Conservation (phyloP, 768 basidiomycete species). For the Myochromella boudieri region DNA sequence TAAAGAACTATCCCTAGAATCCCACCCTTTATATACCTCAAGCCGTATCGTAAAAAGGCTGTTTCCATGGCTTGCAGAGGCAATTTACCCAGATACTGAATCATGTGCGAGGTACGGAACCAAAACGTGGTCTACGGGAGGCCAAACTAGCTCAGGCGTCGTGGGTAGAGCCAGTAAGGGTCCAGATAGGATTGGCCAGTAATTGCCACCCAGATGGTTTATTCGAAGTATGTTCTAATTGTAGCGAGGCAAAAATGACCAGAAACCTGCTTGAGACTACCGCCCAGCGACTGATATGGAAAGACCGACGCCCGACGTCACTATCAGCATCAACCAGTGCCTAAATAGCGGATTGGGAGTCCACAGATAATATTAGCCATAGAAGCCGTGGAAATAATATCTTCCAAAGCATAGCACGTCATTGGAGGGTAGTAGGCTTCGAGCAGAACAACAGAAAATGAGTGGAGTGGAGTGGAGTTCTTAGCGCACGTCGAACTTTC, state of each 20-base stretch:
- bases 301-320: background rate
- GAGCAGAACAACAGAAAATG: background rate
- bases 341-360: background rate
- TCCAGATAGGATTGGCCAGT: constrained; percentile 1
- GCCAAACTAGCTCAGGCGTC: too few relatives aligned
- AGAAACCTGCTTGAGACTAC: background rate
- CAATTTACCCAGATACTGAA: background rate
- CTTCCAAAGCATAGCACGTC: background rate
- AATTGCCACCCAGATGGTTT: background rate
- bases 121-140: too few relatives aligned
- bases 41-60: background rate
- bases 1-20: background rate
- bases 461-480: background rate
- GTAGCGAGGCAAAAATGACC: background rate
- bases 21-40: constrained; percentile 8
- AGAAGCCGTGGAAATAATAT: background rate
- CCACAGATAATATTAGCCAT: constrained; percentile 8
- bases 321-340: background rate
- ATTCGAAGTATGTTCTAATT: background rate
- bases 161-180: constrained; percentile 4
- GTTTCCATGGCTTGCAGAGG: background rate
- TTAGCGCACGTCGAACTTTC: background rate
- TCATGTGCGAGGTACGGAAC: background rate
- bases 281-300: constrained; percentile 1
- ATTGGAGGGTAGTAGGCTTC: background rate